Evolutionary conservation across 2,329 filamentous ascomycete species (phyloP).

Genomic region (Podosphaera aphanis): DNA sequence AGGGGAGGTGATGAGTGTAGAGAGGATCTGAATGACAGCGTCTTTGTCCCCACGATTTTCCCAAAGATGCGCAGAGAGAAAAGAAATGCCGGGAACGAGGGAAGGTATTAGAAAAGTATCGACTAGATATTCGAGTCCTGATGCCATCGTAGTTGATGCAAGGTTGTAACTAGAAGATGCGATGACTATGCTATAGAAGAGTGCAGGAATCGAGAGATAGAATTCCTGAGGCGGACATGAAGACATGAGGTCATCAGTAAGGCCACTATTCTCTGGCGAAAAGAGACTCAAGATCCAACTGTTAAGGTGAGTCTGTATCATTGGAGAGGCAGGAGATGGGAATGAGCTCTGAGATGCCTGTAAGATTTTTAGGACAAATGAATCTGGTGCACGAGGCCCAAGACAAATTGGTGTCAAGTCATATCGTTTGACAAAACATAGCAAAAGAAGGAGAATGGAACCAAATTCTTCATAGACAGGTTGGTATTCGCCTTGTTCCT

Average conservation of each 20-base stretch:
- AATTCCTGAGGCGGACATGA: conserved; percentile 66
- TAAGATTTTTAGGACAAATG: conserved; percentile 46
- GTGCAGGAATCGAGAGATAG: conserved; percentile 51
- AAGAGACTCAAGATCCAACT: conserved; percentile 63
- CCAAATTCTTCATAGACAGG: conserved; percentile 74
- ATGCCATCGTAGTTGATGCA: conserved; percentile 45
- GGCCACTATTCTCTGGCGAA: conserved; percentile 45
- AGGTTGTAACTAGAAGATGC: conserved; percentile 43
- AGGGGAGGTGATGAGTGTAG: conserved; percentile 42
- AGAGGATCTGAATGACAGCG: conserved; percentile 46
- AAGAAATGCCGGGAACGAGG: conserved; percentile 48
- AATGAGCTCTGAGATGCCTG: conserved; percentile 31
- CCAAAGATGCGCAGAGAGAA: conserved; percentile 47
- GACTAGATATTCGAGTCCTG: conserved; percentile 56
- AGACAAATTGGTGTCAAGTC: conserved; percentile 40
- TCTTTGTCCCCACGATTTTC: conserved; percentile 41
- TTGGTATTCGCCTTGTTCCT: conserved; percentile 65
- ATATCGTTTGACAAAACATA: conserved; percentile 58
- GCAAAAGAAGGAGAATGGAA: conserved; percentile 46
- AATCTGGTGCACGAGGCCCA: conserved; percentile 32
- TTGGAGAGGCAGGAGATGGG: conserved; percentile 33
- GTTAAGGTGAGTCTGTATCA: conserved; percentile 36
- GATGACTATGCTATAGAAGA: conserved; percentile 53
- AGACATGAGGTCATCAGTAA: conserved; percentile 61
- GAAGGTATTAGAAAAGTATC: conserved; percentile 64